Percentiles rank a stretch among this genome's conserved stretches.
Conservation (phyloP, 2,329 filamentous ascomycete genomes). For the Sarocladiaceae sp. region DNA sequence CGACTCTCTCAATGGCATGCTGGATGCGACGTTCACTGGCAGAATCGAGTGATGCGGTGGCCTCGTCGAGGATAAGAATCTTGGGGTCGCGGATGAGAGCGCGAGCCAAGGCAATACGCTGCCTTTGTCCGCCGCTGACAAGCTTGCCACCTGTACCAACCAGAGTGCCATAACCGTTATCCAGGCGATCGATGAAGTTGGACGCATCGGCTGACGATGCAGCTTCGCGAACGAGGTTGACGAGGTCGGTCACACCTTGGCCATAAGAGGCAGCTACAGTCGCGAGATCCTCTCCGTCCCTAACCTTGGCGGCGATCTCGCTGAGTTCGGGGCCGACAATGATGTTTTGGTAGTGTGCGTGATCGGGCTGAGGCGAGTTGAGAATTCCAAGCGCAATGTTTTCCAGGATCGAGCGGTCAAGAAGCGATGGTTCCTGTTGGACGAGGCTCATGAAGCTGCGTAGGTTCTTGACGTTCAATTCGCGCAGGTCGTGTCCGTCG, state of each 20-base stretch:
- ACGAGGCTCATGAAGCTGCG: conserved; percentile 37
- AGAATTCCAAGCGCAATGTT: conserved; percentile 46
- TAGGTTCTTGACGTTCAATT: conserved; percentile 32
- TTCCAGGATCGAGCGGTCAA: conserved; percentile 40
- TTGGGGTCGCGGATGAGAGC: conserved; percentile 50
- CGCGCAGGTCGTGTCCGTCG: conserved; percentile 40
- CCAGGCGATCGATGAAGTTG: conserved; percentile 46
- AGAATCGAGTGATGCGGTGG: conserved; percentile 55
- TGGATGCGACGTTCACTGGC: conserved; percentile 51
- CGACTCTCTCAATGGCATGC: conserved; percentile 36
- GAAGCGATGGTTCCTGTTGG: conserved; percentile 38
- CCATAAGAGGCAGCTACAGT: conserved; percentile 36
- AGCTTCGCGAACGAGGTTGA: conserved; percentile 42
- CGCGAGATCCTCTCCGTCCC: conserved; percentile 39
- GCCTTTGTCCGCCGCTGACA: conserved; percentile 54
- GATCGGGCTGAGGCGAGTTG: conserved; percentile 31
- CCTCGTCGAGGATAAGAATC: conserved; percentile 56
- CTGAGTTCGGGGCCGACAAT: conserved; percentile 44
- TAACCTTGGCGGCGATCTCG: conserved; percentile 44
- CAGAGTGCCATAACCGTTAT: conserved; percentile 46
- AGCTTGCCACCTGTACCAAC: conserved; percentile 49
- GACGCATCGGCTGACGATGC: conserved; percentile 53
- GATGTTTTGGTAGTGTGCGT: conserved; percentile 29
- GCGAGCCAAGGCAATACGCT: conserved; percentile 52
- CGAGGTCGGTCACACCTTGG: conserved; percentile 41